phyloP scores from a whole-genome alignment of 345 rosid genomes.

The Clarkia xantiana region DNA sequence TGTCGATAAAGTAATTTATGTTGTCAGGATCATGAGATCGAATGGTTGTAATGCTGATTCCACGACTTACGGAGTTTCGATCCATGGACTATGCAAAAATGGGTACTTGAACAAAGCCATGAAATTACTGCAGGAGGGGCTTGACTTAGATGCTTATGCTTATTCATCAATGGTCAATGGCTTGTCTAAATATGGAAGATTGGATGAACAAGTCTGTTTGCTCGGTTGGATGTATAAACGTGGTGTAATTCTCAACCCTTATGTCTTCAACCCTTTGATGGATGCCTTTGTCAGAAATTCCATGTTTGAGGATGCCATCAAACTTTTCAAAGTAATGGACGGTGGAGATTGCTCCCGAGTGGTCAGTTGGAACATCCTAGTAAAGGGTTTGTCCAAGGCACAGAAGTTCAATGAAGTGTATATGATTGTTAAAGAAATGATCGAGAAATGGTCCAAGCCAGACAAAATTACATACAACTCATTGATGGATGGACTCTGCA shows the following conservation, averaged over 20 bases:
- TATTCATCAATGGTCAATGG: slow-evolving; percentile 65
- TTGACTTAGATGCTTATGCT: slow-evolving; percentile 40
- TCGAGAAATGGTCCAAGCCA: slow-evolving; percentile 53
- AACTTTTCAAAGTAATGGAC: slow-evolving; percentile 41
- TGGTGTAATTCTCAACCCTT: slow-evolving; percentile 38
- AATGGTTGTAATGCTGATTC: slow-evolving; percentile 39
- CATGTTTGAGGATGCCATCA: slow-evolving; percentile 50
- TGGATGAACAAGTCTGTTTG: slow-evolving; percentile 46
- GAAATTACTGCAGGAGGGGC: slow-evolving; percentile 31
- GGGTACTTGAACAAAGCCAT: slow-evolving; percentile 61
- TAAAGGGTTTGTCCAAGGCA: slow-evolving; percentile 65
- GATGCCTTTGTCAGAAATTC: slow-evolving; percentile 48
- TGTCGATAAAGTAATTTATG: slow-evolving; percentile 49
- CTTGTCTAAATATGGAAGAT: slow-evolving; percentile 56
- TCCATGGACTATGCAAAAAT: slow-evolving; percentile 73
- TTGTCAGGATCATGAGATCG: slow-evolving; percentile 48
- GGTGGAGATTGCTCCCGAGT: slow-evolving; percentile 32
- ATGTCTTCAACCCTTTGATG: slow-evolving; percentile 47
- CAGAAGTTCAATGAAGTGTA: slow-evolving; percentile 57
- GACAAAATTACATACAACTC: slow-evolving; percentile 66
- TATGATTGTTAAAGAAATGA: slow-evolving; percentile 55
- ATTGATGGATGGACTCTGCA: slow-evolving; percentile 64
- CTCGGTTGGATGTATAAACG: slow-evolving; percentile 29
- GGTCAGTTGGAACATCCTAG: slow-evolving; percentile 57
- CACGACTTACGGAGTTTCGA: slow-evolving; percentile 46